Evolutionary conservation across 108 stramenopile genomes (phyloP).

Genomic region (Ochromonas danica): DNA sequence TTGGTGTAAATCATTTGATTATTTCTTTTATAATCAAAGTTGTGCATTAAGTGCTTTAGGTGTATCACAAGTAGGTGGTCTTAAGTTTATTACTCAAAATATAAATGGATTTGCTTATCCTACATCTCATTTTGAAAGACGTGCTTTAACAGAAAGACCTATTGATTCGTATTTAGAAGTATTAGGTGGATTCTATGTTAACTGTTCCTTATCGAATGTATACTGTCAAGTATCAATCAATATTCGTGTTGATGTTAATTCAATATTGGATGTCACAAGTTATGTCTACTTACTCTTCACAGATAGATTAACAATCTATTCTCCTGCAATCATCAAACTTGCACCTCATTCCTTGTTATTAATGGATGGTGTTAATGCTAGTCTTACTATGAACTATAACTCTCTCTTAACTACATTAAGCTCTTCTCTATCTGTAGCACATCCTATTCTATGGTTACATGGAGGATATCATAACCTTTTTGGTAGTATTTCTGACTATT

Average conservation of each 20-base stretch:
- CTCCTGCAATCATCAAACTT: neutral
- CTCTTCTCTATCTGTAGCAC: neutral
- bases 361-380: neutral
- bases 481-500: neutral
- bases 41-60: neutral
- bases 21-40: neutral
- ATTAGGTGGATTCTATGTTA: neutral
- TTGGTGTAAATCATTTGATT: constrained; percentile 10
- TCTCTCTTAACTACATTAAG: neutral
- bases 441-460: neutral
- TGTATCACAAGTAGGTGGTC: neutral
- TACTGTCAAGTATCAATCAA: neutral
- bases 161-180: neutral
- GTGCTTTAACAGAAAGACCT: neutral
- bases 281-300: neutral
- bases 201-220: neutral
- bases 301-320: neutral
- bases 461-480: neutral
- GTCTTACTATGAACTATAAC: neutral
- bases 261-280: neutral
- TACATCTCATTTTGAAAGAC: neutral
- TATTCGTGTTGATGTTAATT: neutral
- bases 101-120: neutral
- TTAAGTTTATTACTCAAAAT: neutral
- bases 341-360: neutral